phyloP scores from a whole-genome alignment of 140 eudicot species.

The Flaveria floridana region DNA sequence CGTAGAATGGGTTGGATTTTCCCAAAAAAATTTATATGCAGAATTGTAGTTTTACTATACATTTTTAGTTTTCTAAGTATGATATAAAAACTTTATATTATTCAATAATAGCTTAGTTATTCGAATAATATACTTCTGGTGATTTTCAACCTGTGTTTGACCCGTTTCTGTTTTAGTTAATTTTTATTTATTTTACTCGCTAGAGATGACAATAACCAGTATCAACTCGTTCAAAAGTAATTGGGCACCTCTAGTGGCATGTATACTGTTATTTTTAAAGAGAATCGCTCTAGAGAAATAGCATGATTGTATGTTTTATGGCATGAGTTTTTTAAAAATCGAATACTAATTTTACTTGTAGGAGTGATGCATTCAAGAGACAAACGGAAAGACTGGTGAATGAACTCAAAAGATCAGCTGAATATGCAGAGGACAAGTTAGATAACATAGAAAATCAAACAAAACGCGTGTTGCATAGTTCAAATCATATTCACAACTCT shows the following conservation, averaged over 20 bases:
- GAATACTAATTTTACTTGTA: conserved; percentile 24
- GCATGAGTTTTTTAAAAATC: not conserved
- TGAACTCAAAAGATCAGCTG: conserved; percentile 65
- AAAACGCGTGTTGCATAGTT: conserved; percentile 45
- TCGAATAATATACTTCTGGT: not conserved
- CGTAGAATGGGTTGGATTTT: not conserved
- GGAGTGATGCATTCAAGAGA: conserved; percentile 73
- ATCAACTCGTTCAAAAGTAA: not conserved
- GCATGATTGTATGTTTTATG: not conserved
- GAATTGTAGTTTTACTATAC: not conserved
- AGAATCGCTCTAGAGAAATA: not conserved
- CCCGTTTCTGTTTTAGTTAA: not conserved
- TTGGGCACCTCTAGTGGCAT: not conserved
- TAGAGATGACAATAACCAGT: not conserved
- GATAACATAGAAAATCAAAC: conserved; percentile 62
- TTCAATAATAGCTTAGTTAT: not conserved
- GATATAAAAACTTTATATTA: not conserved
- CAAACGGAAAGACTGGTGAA: conserved; percentile 76
- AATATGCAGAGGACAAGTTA: conserved; percentile 60
- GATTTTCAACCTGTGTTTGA: conserved; percentile 3
- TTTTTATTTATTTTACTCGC: not conserved
- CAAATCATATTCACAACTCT: conserved; percentile 53
- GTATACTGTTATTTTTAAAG: not conserved
- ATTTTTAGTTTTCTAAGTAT: not conserved
- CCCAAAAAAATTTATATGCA: not conserved